Conservation (phyloP, 768 basidiomycete species). For the Amanita rimosa region DNA sequence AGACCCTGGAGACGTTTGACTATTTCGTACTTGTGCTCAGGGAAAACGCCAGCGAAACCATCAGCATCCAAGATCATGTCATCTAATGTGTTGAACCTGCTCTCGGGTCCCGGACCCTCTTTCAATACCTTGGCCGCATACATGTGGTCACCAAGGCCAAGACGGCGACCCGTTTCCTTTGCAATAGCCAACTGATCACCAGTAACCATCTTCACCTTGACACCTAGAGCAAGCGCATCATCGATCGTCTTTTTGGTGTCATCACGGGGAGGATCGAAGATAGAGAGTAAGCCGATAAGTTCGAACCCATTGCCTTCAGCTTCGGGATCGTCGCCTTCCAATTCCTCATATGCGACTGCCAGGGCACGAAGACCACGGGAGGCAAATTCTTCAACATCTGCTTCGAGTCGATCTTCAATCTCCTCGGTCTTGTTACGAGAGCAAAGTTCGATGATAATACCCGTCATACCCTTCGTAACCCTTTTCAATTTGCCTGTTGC, state of each 20-base stretch:
- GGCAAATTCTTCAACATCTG: slow-evolving; percentile 94
- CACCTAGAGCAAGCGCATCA: slow-evolving; percentile 90
- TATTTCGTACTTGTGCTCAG: slow-evolving; percentile 99
- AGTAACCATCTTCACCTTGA: slow-evolving; percentile 99
- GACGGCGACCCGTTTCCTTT: slow-evolving; percentile 97
- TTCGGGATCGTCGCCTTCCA: slow-evolving; percentile 74
- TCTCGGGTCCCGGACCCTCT: slow-evolving; percentile 83
- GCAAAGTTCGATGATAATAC: slow-evolving; percentile 96
- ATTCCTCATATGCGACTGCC: slow-evolving; percentile 90
- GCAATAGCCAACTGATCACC: slow-evolving; percentile 99
- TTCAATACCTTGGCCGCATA: slow-evolving; percentile 98
- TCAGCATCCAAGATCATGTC: slow-evolving; percentile 99
- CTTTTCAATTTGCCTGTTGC: slow-evolving; percentile 94
- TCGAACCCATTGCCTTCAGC: slow-evolving; percentile 95
- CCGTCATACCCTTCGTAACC: slow-evolving; percentile 99
- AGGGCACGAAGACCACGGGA: slow-evolving; percentile 94
- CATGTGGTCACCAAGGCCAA: slow-evolving; percentile 98
- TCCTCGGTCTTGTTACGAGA: slow-evolving; percentile 94
- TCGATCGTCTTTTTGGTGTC: slow-evolving; percentile 99
- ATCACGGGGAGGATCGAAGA: slow-evolving; percentile 95
- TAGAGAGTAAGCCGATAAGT: slow-evolving; percentile 91
- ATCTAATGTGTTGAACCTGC: slow-evolving; percentile 77
- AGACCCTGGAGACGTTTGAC: slow-evolving; percentile 97
- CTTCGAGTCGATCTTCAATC: slow-evolving; percentile 82
- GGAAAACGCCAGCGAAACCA: slow-evolving; percentile 98